phyloP scores from a whole-genome alignment of 1,139 yeast species.

The Candida labiduridarum region DNA sequence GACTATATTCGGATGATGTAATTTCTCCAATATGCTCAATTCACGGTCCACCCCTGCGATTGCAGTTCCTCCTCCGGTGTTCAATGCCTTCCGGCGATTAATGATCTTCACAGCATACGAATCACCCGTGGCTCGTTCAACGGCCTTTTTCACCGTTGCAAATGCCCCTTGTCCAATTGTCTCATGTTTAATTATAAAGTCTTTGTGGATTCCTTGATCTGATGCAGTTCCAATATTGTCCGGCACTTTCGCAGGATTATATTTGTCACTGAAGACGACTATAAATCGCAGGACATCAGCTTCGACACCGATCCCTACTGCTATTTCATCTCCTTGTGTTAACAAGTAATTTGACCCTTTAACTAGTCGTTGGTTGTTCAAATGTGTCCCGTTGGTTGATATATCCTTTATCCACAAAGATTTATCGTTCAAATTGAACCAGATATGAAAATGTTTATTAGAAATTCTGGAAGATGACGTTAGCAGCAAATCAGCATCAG shows the following conservation, averaged over 20 bases:
- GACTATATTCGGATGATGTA: conserved; percentile 86
- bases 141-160: conserved; percentile 91
- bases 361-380: conserved; percentile 72
- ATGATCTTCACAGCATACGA: conserved; percentile 90
- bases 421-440: conserved; percentile 57
- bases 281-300: conserved; percentile 76
- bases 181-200: conserved; percentile 78
- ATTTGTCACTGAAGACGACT: conserved; percentile 56
- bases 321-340: conserved; percentile 89
- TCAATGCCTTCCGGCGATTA: conserved; percentile 73
- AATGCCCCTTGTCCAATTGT: conserved; percentile 96
- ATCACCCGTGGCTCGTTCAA: conserved; percentile 81
- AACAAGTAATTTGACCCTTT: conserved; percentile 82
- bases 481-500: conserved; percentile 62
- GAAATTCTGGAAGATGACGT: conserved; percentile 72
- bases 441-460: conserved; percentile 73
- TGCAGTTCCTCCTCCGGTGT: conserved; percentile 63
- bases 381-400: conserved; percentile 89
- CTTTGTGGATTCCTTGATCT: conserved; percentile 62
- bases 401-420: conserved; percentile 68
- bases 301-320: conserved; percentile 86
- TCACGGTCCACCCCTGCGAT: conserved; percentile 80
- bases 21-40: conserved; percentile 70
- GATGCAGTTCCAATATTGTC: conserved; percentile 20
- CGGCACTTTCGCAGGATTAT: conserved; percentile 37